These are phyloP conservation scores for Sophora flavescens DNA, from an alignment of 306 rosid species.

Conservation along the genomic window DNA sequence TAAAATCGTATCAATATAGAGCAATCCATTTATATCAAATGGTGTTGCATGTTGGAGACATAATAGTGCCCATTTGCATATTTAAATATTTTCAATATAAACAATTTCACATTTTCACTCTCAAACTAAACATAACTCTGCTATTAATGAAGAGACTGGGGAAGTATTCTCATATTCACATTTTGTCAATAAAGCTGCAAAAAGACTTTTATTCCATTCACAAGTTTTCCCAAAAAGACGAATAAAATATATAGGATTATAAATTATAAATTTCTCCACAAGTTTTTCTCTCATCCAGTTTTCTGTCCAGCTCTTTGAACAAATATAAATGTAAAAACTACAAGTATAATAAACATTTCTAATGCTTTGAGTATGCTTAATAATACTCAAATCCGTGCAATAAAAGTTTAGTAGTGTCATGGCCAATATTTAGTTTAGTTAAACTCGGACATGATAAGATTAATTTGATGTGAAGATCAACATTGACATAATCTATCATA, in stretches of 20 bases:
- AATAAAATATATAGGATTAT: not conserved
- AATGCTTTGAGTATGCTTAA: not conserved
- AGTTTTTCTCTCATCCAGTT: conserved; percentile 13
- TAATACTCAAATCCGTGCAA: conserved; percentile 28
- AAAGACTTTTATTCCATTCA: not conserved
- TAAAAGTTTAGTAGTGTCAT: not conserved
- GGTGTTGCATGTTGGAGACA: not conserved
- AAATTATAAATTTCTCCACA: not conserved
- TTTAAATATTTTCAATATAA: not conserved
- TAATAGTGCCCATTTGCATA: conserved; percentile 16
- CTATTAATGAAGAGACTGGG: conserved; percentile 15
- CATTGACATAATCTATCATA: conserved; percentile 30
- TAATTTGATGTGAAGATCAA: conserved; percentile 27
- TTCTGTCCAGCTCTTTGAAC: not conserved
- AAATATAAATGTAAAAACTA: not conserved
- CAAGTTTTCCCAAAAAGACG: not conserved
- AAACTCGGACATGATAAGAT: conserved; percentile 23
- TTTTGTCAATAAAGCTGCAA: conserved; percentile 1
- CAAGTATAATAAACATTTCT: not conserved
- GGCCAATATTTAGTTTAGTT: conserved; percentile 27
- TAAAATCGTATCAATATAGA: not conserved
- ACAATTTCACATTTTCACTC: not conserved
- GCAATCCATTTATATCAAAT: conserved; percentile 12
- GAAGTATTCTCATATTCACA: conserved; percentile 12
- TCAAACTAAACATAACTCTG: not conserved